phyloP scores from a whole-genome alignment of 2,329 filamentous ascomycete species.

The Penicillium sp. region DNA sequence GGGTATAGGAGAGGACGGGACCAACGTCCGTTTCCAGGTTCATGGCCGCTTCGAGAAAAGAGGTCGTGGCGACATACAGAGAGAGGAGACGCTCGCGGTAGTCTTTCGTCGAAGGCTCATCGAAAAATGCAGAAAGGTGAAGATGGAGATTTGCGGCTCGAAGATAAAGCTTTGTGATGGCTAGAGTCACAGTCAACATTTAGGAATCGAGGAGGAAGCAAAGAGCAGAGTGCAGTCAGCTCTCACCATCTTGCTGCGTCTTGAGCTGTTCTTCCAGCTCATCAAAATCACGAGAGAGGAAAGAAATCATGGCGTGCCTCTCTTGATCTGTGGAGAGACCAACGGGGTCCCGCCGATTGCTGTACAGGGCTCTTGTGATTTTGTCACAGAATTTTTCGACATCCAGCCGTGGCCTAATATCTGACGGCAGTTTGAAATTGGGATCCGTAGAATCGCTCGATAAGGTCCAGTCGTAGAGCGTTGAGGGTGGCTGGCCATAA shows the following conservation, averaged over 20 bases:
- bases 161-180: slow-evolving; percentile 44
- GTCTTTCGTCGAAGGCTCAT: slow-evolving; percentile 41
- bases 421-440: slow-evolving; percentile 47
- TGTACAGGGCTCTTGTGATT: slow-evolving; percentile 52
- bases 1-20: slow-evolving; percentile 48
- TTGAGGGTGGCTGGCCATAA: slow-evolving; percentile 61
- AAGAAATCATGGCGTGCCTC: slow-evolving; percentile 39
- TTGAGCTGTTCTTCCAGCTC: slow-evolving; percentile 49
- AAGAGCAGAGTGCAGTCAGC: neutral
- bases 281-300: slow-evolving; percentile 43
- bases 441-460: slow-evolving; percentile 39
- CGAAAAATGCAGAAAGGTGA: slow-evolving; percentile 46
- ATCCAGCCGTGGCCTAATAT: slow-evolving; percentile 47
- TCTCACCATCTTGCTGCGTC: slow-evolving; percentile 37
- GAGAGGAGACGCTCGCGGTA: slow-evolving; percentile 43
- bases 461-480: slow-evolving; percentile 55
- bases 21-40: slow-evolving; percentile 41
- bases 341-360: slow-evolving; percentile 50
- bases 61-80: slow-evolving; percentile 42
- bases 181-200: slow-evolving; percentile 17
- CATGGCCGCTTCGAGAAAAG: slow-evolving; percentile 44
- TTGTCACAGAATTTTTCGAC: slow-evolving; percentile 56
- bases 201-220: neutral
- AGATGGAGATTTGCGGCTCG: slow-evolving; percentile 44
- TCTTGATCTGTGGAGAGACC: slow-evolving; percentile 44